A percentile compares a stretch with the other conserved stretches of the same genome.
Conservation (phyloP, 495 filamentous ascomycete genomes). For the Pyrenula aspistea region DNA sequence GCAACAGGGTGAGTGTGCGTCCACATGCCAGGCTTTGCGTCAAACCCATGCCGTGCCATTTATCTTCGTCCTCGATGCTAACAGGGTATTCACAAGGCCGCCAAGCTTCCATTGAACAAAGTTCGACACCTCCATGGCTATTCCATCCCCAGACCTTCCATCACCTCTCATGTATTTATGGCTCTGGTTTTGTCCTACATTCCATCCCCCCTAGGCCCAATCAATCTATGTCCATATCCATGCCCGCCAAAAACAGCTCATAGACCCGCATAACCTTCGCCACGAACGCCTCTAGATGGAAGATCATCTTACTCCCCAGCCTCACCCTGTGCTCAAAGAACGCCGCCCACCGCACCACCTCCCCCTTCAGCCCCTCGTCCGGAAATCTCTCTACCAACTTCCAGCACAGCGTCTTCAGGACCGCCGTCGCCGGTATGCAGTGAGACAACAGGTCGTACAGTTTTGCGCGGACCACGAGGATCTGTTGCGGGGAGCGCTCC, state of each 20-base stretch:
- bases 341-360: conserved; percentile 90
- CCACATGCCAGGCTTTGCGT: too few species aligned
- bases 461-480: conserved; percentile 78
- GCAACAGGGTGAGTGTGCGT: too few species aligned
- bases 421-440: conserved; percentile 87
- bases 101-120: too few species aligned
- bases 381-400: conserved; percentile 68
- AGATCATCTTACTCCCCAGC: conserved; percentile 87
- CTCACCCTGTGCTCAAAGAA: conserved; percentile 94
- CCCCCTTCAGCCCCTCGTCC: conserved; percentile 77
- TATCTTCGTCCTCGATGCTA: too few species aligned
- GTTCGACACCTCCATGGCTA: too few species aligned
- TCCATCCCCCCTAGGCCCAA: too few species aligned
- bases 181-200: too few species aligned
- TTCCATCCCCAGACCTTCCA: too few species aligned
- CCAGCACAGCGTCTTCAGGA: conserved; percentile 86
- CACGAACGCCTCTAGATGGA: conserved; percentile 95
- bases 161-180: too few species aligned
- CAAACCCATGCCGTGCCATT: too few species aligned
- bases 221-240: not conserved
- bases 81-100: too few species aligned
- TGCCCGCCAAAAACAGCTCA: conserved; percentile 45
- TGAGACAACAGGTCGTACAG: conserved; percentile 93
- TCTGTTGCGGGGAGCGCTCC: conserved; percentile 76
- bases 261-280: conserved; percentile 95